Percentiles rank a stretch among this genome's conserved stretches.
These are phyloP conservation scores for Boehmeria nivea DNA, from an alignment of 306 rosid genomes.

Conservation along the genomic window DNA sequence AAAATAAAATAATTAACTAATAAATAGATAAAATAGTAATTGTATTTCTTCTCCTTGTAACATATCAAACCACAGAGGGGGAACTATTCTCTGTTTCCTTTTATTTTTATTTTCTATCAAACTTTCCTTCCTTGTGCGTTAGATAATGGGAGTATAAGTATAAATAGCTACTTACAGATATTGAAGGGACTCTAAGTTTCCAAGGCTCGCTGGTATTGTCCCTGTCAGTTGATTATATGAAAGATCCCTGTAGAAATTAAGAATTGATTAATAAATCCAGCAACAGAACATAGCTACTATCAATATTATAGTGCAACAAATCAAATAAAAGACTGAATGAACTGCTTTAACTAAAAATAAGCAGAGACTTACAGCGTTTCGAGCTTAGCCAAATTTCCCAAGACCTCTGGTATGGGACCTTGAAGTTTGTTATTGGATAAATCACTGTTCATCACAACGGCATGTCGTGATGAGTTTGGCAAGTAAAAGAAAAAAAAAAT, in stretches of 20 bases:
- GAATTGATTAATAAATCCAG: not conserved
- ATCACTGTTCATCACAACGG: constrained; percentile 4
- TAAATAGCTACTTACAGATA: constrained; percentile 11
- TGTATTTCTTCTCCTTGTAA: too few species aligned
- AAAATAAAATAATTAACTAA: too few species aligned
- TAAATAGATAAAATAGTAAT: too few species aligned
- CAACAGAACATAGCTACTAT: not conserved
- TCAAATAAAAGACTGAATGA: not conserved
- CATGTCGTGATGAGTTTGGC: too few species aligned
- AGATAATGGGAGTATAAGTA: too few species aligned
- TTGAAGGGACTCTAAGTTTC: not conserved
- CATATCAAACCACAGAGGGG: too few species aligned
- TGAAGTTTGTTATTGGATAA: constrained; percentile 1
- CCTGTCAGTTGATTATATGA: constrained; percentile 5
- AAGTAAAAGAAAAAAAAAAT: not conserved
- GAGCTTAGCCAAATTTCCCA: not conserved
- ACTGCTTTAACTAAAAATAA: not conserved
- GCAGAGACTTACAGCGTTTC: constrained; percentile 8
- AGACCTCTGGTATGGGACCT: constrained; percentile 4
- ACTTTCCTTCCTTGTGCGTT: too few species aligned
- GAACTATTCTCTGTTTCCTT: too few species aligned
- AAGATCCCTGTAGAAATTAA: constrained; percentile 5
- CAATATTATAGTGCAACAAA: not conserved
- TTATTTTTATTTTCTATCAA: too few species aligned
- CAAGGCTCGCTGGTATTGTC: not conserved